Conservation (phyloP, 164 flowering plant species). For the Vitis vinifera region DNA sequence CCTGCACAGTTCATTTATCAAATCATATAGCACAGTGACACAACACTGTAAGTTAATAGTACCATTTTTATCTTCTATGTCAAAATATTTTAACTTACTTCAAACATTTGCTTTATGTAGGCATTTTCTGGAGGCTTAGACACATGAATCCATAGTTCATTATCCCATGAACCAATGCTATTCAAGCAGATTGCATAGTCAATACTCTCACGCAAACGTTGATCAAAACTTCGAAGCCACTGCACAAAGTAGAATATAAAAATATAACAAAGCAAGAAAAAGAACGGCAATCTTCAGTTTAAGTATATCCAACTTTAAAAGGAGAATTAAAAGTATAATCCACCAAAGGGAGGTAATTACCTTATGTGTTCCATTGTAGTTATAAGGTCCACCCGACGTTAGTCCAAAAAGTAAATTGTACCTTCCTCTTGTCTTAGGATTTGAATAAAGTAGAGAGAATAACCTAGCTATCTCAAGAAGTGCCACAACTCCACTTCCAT, state of each 20-base stretch:
- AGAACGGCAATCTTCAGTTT: neutral
- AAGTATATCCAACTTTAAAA: neutral
- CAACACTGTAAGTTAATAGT: neutral
- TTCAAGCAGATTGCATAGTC: slow-evolving; percentile 98
- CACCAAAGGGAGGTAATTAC: slow-evolving; percentile 29
- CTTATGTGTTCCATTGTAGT: slow-evolving; percentile 95
- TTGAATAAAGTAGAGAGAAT: slow-evolving; percentile 85
- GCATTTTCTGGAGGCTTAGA: slow-evolving; percentile 99
- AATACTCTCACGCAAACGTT: slow-evolving; percentile 88
- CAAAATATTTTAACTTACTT: slow-evolving; percentile 40
- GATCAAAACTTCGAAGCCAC: slow-evolving; percentile 98
- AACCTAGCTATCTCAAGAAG: slow-evolving; percentile 93
- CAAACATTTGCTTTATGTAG: slow-evolving; percentile 81
- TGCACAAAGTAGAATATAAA: slow-evolving; percentile 19
- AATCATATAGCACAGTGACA: slow-evolving; percentile 8
- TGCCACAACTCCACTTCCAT: slow-evolving; percentile 95
- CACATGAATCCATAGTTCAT: slow-evolving; percentile 81
- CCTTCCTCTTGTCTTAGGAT: slow-evolving; percentile 93
- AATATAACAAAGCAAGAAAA: slow-evolving; percentile 4
- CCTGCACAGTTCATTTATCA: slow-evolving; percentile 45
- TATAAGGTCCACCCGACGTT: slow-evolving; percentile 98
- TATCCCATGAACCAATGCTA: slow-evolving; percentile 77
- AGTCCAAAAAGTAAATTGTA: slow-evolving; percentile 91
- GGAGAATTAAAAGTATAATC: neutral
- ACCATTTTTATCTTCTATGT: neutral